Evolutionary conservation across 768 basidiomycete species (phyloP), one percentile per base, ranked within the genome.

Genomic region (Myochromella boudieri): DNA sequence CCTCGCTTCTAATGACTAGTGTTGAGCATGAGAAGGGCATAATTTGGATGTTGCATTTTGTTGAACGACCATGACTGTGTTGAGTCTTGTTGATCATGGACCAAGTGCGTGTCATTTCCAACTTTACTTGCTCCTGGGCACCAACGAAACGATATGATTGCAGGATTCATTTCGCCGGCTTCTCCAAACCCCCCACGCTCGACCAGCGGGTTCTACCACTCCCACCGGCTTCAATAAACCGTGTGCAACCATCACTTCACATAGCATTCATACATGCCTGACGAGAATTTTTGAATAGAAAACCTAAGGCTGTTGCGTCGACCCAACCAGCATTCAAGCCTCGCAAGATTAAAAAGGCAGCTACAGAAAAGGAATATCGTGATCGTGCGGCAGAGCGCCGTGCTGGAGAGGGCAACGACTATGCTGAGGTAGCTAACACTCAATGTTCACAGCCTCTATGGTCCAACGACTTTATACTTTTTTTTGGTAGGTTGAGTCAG

Each of bases 371-470:
- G 14, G 73, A 68, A 51, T 92, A 91, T 57, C 80, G 87, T 25
- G 83, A 93, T 62, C 80, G 88, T 34, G 89, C 90, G 10, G 72
- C 81, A 2, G 89, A 93, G 60, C 74, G 89, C 38, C 71, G 90
- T 24, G 66, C 60, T 4, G 91, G 88, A 1, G 68, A 70, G 37
- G 83, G 74, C 11, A 82, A 82, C 53, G 89, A 92, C 56, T 91
- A 82, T 65, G 85, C 87, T 0, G 70, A 86, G 63, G 88, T 85
- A 53, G n/a, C 44, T 46, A 36, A 6, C 39, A 32, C 22, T 67
- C 59, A n/a, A n/a, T n/a, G n/a, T n/a, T n/a, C n/a, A n/a, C n/a
- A n/a, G n/a, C n/a, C n/a, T n/a, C n/a, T n/a, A n/a, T n/a, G n/a
- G n/a, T n/a, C n/a, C 33, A 11, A 22, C 22, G 26, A 22, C 20